These are phyloP conservation scores for Sonneratia alba DNA, from an alignment of 345 rosid species.

Conservation along the genomic window DNA sequence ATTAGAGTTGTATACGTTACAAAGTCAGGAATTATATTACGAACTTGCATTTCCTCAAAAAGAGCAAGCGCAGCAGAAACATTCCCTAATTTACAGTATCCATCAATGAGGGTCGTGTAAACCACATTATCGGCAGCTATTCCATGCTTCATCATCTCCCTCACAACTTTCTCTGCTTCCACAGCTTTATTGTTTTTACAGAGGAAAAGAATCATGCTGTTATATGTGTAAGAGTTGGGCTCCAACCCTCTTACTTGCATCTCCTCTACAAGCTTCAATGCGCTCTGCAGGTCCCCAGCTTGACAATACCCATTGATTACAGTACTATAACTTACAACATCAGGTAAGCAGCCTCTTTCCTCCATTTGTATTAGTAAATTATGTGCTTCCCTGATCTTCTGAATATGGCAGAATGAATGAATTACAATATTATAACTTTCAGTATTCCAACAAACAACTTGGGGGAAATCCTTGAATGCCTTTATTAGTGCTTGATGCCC, in stretches of 20 bases:
- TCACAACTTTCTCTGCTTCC: slow-evolving; percentile 55
- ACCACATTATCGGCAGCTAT: slow-evolving; percentile 54
- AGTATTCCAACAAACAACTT: slow-evolving; percentile 54
- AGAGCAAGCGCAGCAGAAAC: slow-evolving; percentile 39
- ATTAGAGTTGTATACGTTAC: slow-evolving; percentile 68
- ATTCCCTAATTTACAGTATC: slow-evolving; percentile 60
- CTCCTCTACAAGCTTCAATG: slow-evolving; percentile 50
- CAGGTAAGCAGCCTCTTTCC: slow-evolving; percentile 53
- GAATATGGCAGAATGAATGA: slow-evolving; percentile 46
- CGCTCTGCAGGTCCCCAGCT: slow-evolving; percentile 35
- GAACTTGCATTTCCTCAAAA: slow-evolving; percentile 50
- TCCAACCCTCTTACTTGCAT: slow-evolving; percentile 53
- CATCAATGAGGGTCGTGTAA: slow-evolving; percentile 74
- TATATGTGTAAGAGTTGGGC: slow-evolving; percentile 71
- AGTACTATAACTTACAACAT: slow-evolving; percentile 82
- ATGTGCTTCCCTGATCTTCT: slow-evolving; percentile 67
- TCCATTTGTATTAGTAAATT: slow-evolving; percentile 59
- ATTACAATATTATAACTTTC: slow-evolving; percentile 63
- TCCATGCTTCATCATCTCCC: slow-evolving; percentile 52
- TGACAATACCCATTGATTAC: slow-evolving; percentile 70
- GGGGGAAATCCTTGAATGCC: slow-evolving; percentile 47
- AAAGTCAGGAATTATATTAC: slow-evolving; percentile 45
- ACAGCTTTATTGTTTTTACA: slow-evolving; percentile 40
- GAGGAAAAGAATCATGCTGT: slow-evolving; percentile 51
- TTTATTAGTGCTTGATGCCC: slow-evolving; percentile 23